Conservation (phyloP, 2,329 filamentous ascomycete species). For the Sphaerulina populicola region DNA sequence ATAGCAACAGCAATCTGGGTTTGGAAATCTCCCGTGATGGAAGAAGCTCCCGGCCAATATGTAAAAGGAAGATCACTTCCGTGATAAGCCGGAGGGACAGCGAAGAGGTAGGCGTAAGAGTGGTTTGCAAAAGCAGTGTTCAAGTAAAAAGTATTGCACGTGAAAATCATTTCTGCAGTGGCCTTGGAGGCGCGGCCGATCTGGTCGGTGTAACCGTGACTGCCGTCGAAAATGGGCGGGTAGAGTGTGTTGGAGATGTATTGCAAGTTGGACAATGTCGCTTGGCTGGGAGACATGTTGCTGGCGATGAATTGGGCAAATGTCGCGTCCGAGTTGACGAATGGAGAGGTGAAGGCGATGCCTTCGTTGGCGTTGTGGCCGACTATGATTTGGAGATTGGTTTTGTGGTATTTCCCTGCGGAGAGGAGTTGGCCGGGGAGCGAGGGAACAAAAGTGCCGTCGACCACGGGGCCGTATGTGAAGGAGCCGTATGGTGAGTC, state of each 20-base stretch:
- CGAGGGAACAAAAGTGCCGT: slow-evolving; percentile 43
- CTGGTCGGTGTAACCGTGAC: slow-evolving; percentile 39
- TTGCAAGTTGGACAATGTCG: slow-evolving; percentile 24
- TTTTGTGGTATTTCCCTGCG: slow-evolving; percentile 39
- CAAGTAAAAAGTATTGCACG: slow-evolving; percentile 48
- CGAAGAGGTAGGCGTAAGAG: slow-evolving; percentile 48
- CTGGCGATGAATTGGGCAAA: slow-evolving; percentile 27
- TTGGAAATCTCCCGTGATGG: slow-evolving; percentile 6
- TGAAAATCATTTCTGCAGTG: slow-evolving; percentile 39
- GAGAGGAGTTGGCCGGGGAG: slow-evolving; percentile 41
- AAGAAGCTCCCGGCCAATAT: slow-evolving; percentile 40
- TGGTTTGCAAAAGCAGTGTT: slow-evolving; percentile 39
- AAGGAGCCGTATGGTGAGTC: slow-evolving; percentile 39
- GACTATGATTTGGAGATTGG: slow-evolving; percentile 37
- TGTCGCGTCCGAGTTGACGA: slow-evolving; percentile 29
- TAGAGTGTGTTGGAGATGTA: slow-evolving; percentile 43
- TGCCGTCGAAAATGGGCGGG: slow-evolving; percentile 30
- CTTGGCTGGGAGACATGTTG: slow-evolving; percentile 25
- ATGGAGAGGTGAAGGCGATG: slow-evolving; percentile 38
- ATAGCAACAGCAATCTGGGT: slow-evolving; percentile 35
- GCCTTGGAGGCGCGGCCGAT: slow-evolving; percentile 39
- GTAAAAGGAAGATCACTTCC: slow-evolving; percentile 47
- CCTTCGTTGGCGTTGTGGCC: slow-evolving; percentile 42
- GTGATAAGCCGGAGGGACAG: slow-evolving; percentile 47
- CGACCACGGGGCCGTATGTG: slow-evolving; percentile 39